phyloP scores from a whole-genome alignment of 768 basidiomycete species.

The Rhizopogon vesiculosus region DNA sequence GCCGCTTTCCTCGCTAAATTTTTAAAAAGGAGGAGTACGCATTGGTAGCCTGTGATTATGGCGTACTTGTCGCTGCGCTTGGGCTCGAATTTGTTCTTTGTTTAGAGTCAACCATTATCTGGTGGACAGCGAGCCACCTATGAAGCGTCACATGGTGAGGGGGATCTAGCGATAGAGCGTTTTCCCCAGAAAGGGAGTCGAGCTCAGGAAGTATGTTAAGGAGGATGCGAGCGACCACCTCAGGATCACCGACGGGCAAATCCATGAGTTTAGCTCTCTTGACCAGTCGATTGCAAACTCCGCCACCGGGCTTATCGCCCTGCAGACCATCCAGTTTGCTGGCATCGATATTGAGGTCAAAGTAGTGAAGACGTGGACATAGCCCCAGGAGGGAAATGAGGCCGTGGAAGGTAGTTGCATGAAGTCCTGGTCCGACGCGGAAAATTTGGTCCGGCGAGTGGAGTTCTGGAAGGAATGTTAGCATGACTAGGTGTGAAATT shows the following conservation, averaged over 20 bases:
- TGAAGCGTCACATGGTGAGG: neutral
- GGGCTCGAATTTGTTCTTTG: too few species aligned
- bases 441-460: neutral
- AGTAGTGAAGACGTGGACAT: constrained; percentile 2
- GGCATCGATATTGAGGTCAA: neutral
- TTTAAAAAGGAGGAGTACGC: too few species aligned
- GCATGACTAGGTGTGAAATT: neutral
- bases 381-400: neutral
- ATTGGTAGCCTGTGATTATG: too few species aligned
- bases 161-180: neutral
- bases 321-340: constrained; percentile 1
- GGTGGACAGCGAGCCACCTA: neutral
- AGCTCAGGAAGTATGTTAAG: constrained; percentile 1
- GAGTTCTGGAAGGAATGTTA: neutral
- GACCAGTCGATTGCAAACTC: constrained; percentile 1
- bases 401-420: neutral
- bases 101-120: neutral
- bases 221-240: neutral
- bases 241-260: neutral
- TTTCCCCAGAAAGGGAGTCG: neutral
- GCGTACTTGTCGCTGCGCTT: too few species aligned
- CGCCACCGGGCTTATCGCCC: neutral
- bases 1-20: too few species aligned
- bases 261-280: neutral
- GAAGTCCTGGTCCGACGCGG: neutral